phyloP scores from a whole-genome alignment of 495 filamentous ascomycete genomes.

The Echria macrotheca region DNA sequence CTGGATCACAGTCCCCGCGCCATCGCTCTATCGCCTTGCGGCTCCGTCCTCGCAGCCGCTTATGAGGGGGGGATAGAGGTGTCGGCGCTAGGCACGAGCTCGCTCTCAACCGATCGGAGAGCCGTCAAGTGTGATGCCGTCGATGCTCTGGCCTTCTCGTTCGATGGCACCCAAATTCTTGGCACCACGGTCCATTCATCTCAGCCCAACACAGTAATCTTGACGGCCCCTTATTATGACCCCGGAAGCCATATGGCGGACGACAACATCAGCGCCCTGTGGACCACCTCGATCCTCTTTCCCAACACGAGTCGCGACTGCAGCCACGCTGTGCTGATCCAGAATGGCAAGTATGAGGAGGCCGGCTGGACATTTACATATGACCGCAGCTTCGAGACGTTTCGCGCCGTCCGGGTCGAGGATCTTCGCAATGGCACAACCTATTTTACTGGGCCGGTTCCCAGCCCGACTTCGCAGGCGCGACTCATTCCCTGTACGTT shows the following conservation, averaged over 20 bases:
- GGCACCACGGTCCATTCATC: constrained; percentile 64
- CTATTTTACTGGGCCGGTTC: constrained; percentile 71
- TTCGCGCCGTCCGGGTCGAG: constrained; percentile 69
- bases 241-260: constrained; percentile 51
- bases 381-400: constrained; percentile 68
- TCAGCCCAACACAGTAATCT: constrained; percentile 65
- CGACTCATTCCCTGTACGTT: constrained; percentile 59
- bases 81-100: constrained; percentile 61
- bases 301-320: constrained; percentile 70
- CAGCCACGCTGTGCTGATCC: constrained; percentile 69
- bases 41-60: constrained; percentile 76
- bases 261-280: constrained; percentile 69
- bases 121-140: constrained; percentile 77
- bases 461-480: constrained; percentile 35
- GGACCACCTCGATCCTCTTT: constrained; percentile 86
- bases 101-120: constrained; percentile 61
- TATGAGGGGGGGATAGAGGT: constrained; percentile 86
- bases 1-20: constrained; percentile 71
- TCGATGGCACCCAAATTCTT: constrained; percentile 77
- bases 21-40: constrained; percentile 74
- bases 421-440: constrained; percentile 70
- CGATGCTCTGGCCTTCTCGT: constrained; percentile 74
- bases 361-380: constrained; percentile 76
- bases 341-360: constrained; percentile 64
- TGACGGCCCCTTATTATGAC: constrained; percentile 76